Conservation (phyloP, 192 early-diverging fungal genomes). For the Podila minutissima region DNA sequence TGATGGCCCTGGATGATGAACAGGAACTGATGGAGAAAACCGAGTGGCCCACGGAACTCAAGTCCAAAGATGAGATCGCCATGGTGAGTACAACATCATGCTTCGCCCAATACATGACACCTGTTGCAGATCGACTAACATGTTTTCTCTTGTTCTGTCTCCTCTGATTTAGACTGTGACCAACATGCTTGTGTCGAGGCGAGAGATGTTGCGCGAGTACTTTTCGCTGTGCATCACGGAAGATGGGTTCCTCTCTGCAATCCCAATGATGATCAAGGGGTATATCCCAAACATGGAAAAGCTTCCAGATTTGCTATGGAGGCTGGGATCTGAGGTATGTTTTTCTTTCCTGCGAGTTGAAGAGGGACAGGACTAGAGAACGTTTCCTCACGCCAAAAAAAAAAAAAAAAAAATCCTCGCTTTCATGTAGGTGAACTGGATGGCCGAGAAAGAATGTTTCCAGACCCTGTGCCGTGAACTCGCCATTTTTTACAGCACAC, state of each 20-base stretch:
- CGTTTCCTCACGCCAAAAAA: too few relatives aligned
- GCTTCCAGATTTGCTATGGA: slow-evolving; percentile 83
- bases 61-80: slow-evolving; percentile 65
- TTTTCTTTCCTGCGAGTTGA: not conserved
- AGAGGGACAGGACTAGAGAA: not conserved
- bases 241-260: slow-evolving; percentile 66
- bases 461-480: slow-evolving; percentile 74
- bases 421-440: slow-evolving; percentile 83
- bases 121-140: not conserved
- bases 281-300: slow-evolving; percentile 90
- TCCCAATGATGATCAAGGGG: slow-evolving; percentile 85
- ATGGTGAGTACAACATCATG: slow-evolving; percentile 50
- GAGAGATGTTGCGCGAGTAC: slow-evolving; percentile 91
- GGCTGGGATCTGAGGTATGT: slow-evolving; percentile 76
- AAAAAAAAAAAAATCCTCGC: too few relatives aligned
- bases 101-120: too few relatives aligned
- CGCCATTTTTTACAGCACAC: slow-evolving; percentile 69
- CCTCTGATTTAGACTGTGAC: slow-evolving; percentile 52
- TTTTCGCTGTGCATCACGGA: slow-evolving; percentile 80
- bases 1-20: slow-evolving; percentile 74
- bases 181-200: slow-evolving; percentile 57
- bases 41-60: slow-evolving; percentile 59
- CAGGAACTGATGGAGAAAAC: slow-evolving; percentile 51
- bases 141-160: not conserved
- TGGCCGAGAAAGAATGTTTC: slow-evolving; percentile 87